Percentiles rank a stretch among this genome's conserved stretches.
Conservation (phyloP, 805 yeast genomes). For the Teunomyces barrocoloradensis region DNA sequence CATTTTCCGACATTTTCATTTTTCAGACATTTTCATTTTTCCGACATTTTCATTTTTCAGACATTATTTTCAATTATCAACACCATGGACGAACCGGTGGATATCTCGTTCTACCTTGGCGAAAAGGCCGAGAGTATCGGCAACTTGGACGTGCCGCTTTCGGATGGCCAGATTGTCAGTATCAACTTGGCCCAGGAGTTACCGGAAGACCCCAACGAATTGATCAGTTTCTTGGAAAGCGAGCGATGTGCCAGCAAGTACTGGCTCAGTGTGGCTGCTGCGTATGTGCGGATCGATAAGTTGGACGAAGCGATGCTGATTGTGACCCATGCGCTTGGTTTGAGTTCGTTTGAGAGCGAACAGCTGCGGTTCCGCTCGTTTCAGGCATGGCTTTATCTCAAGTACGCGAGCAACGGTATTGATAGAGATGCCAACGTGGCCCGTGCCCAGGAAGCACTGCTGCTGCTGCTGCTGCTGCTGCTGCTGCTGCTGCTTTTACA, state of each 20-base stretch:
- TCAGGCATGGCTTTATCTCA: slow-evolving; percentile 70
- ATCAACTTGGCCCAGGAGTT: slow-evolving; percentile 77
- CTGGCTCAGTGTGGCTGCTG: slow-evolving; percentile 84
- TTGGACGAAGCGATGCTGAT: slow-evolving; percentile 63
- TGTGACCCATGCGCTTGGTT: slow-evolving; percentile 55
- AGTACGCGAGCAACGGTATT: slow-evolving; percentile 27
- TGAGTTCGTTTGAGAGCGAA: slow-evolving; percentile 29
- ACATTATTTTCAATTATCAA: too few species aligned
- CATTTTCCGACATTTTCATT: background rate
- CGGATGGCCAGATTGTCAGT: slow-evolving; percentile 78
- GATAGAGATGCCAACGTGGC: slow-evolving; percentile 23
- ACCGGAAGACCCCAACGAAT: slow-evolving; percentile 86
- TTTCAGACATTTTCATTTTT: background rate
- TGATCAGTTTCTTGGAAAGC: slow-evolving; percentile 72
- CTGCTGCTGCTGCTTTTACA: slow-evolving; percentile 62
- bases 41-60: background rate
- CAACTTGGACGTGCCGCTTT: slow-evolving; percentile 65
- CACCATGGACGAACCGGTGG: slow-evolving; percentile 8
- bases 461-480: slow-evolving; percentile 39
- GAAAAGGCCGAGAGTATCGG: slow-evolving; percentile 26
- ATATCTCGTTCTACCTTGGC: slow-evolving; percentile 35
- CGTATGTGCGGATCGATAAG: slow-evolving; percentile 65
- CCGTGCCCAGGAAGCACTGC: slow-evolving; percentile 18
- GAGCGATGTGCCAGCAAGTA: slow-evolving; percentile 73
- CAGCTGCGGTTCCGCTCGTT: slow-evolving; percentile 58